Evolutionary conservation across 768 basidiomycete genomes (phyloP), one percentile per base, ranked within the genome.

Genomic region (Hysterangium stoloniferum): DNA sequence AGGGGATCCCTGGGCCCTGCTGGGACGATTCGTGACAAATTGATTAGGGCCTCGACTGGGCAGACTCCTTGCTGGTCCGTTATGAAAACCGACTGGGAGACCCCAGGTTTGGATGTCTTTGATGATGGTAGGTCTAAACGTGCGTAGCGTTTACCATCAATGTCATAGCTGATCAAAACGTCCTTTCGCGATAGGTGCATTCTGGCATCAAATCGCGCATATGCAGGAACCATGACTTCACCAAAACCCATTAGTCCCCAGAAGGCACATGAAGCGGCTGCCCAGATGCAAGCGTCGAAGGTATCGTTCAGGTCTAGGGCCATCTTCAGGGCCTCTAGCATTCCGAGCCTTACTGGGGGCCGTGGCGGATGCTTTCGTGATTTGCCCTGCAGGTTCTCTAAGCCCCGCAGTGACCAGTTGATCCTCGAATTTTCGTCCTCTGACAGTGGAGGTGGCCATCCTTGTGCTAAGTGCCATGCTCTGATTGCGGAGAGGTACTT

Each of bases 261-360:
- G n/a, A n/a, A n/a, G n/a, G n/a, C n/a, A n/a, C n/a, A n/a, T n/a
- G n/a, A 34, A 0, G 62, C 63, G 35, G 64, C 61, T 0, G 71
- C 69, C 68, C 68, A 71, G 1, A 71, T 44, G 27, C 67, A 70
- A 0, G 70, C 69, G 45, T 73, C 69, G 46, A 72, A 73, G 0
- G 68, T 57, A 6, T 64, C 44, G 0, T 45, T 6, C 0, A 68
- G 44, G 25, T 61, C 36, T 0, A 72, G 62, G 0, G 41, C n/a
- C 0, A 31, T 7, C 6, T 54, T 44, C 1, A 71, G 52, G 0
- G 58, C 54, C 1, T 32, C 52, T 0, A 71, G 56, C 67, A 71
- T 68, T 0, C 46, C 34, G 0, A 70, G 27, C 0, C 69, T 67
- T 20, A 71, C 57, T 2, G 66, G 70, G 1, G 67, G 69, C 0